Conservation (phyloP, 768 basidiomycete genomes). For the Suillus occidentalis region DNA sequence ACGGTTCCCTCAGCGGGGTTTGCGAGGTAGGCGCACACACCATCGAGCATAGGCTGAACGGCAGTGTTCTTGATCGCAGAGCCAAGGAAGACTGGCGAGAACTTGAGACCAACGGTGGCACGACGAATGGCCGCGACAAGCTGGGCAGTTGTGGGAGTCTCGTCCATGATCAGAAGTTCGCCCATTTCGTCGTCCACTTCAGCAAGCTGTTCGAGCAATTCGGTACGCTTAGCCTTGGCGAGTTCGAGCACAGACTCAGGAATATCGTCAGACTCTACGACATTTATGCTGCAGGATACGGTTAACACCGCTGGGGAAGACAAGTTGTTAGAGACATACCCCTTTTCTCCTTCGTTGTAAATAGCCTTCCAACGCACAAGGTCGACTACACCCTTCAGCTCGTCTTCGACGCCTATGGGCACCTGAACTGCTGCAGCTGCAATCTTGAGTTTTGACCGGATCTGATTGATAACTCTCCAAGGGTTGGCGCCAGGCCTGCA, state of each 20-base stretch:
- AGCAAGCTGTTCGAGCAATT: constrained; percentile 92
- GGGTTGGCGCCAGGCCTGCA: constrained; percentile 93
- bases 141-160: constrained; percentile 67
- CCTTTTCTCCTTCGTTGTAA: constrained; percentile 93
- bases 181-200: constrained; percentile 97
- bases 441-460: constrained; percentile 87
- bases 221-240: constrained; percentile 80
- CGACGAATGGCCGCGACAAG: constrained; percentile 86
- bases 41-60: constrained; percentile 91
- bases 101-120: constrained; percentile 82
- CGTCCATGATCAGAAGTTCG: constrained; percentile 86
- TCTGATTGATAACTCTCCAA: constrained; percentile 91
- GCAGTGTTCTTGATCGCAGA: constrained; percentile 97
- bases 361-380: constrained; percentile 92
- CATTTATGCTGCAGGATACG: constrained; percentile 52
- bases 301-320: not conserved
- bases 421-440: constrained; percentile 94
- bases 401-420: constrained; percentile 88
- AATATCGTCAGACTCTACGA: constrained; percentile 85
- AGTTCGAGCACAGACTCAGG: constrained; percentile 72
- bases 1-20: constrained; percentile 79
- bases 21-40: constrained; percentile 93
- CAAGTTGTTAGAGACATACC: constrained; percentile 52
- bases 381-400: constrained; percentile 90
- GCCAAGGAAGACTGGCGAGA: constrained; percentile 95